Evolutionary conservation across 352 stramenopile species (phyloP), one percentile per base, ranked within the genome.

Genomic region (Pythium phragmiticola): DNA sequence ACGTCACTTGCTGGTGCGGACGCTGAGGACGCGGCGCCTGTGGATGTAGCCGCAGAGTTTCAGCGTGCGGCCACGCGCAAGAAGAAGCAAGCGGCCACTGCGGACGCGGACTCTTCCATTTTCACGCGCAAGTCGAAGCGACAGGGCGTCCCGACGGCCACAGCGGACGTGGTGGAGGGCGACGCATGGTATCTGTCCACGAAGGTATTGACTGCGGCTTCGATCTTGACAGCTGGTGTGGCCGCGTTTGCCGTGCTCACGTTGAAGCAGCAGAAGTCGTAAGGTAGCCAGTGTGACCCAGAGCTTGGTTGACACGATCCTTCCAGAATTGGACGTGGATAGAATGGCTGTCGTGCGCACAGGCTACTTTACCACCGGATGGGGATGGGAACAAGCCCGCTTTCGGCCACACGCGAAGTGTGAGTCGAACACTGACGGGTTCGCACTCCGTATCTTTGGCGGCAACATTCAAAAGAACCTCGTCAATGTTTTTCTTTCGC

Each of bases 51-150:
- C 36, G 52, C 53, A 9, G 60, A 67, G 53, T 36, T 69, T 13
- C 39, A 69, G 49, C 63, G 56, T 12, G 62, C 39, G 30, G 62
- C 62, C 9, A 47, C 48, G 7, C 60, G 50, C 17, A 60, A 60
- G 30, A 49, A 47, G 30, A 46, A 33, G 28, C 47, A 52, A 39
- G 34, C 48, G 28, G 26, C 48, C 36, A 57, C 17, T 41, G 63
- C 67, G 13, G 68, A 71, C 37, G 37, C 67, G 13, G 77, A 82
- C 12, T 76, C 72, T 46, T 89, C 82, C 21, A 88, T 92, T 75
- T 92, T 90, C 70, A 88, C 78, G n/a, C 77, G 76, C 57, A 86
- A 83, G 69, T 77, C 62, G 51, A 92, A 88, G 72, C 42, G 30
- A 37, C 63, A 82, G 60, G 47, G 6, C 12, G 21, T 39, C 7